Conservation (phyloP, 2,329 filamentous ascomycete genomes). For the Colletotrichum tamarilloi region DNA sequence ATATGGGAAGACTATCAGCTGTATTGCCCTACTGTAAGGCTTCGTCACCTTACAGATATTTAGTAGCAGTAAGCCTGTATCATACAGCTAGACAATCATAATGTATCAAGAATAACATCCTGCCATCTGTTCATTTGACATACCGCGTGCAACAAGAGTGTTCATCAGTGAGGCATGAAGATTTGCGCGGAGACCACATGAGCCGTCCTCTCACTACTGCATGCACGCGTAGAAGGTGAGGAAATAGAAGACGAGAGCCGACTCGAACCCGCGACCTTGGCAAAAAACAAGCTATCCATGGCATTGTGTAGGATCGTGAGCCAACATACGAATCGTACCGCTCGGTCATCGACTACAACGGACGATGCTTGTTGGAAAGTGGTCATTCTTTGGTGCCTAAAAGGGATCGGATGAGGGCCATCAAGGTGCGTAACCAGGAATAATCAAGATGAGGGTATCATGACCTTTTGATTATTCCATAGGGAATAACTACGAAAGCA, state of each 20-base stretch:
- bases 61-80: background rate
- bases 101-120: background rate
- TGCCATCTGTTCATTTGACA: background rate
- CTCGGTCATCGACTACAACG: too few relatives aligned
- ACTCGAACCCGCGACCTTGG: too few relatives aligned
- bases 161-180: background rate
- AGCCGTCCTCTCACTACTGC: background rate
- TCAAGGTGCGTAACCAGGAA: too few relatives aligned
- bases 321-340: too few relatives aligned
- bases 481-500: background rate
- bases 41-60: background rate
- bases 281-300: too few relatives aligned
- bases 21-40: background rate
- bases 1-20: background rate
- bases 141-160: rapidly evolving
- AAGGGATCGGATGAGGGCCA: too few relatives aligned
- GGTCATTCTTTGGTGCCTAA: too few relatives aligned
- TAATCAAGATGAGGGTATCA: background rate
- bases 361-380: too few relatives aligned
- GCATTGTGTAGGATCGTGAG: too few relatives aligned
- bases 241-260: too few relatives aligned
- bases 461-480: background rate
- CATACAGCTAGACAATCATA: background rate
- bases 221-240: background rate
- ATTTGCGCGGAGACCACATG: background rate